Evolutionary conservation across 345 rosid species (phyloP), one percentile per base, ranked within the genome.

Genomic region (Eucalyptus cloeziana): DNA sequence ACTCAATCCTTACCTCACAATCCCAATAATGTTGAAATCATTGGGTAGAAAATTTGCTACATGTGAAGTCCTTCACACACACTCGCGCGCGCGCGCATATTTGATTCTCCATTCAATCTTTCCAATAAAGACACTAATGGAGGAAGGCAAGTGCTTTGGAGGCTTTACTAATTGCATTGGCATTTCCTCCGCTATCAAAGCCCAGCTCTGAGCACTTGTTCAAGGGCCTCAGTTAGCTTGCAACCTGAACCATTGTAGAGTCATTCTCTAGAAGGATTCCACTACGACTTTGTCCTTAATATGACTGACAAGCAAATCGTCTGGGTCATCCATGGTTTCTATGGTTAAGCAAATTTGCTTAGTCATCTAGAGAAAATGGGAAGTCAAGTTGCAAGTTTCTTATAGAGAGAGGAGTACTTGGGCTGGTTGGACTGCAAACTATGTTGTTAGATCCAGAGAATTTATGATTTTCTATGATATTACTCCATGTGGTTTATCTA

Each of bases 1-100:
- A 10, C 62, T 56, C 62, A 56, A 56, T 56, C 13, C 62, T 56
- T 0, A 5, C 27, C 13, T 22, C 13, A 56, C 1, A 6, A 0
- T 56, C 62, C 5, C 11, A 1, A 8, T 21, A 56, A 9, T 56
- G 62, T 56, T 19, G 58, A 21, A 54, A 54, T 19, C 5, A 56
- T 5, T 56, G 1, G 62, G 24, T 21, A 22, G 27, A 56, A 22
- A 56, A 56, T 22, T 22, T 56, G 27, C 10, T 56, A 56, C 12
- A 52, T 17, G 25, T 52, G 58, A 52, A 17, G 58, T 54, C 58
- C 58, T 52, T 52, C 56, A 52, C 22, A 52, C 22, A 0, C 16
- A 7, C 1, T n/a, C n/a, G n/a, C n/a, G n/a, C n/a, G n/a, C n/a
- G n/a, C n/a, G n/a, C n/a, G n/a, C n/a, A n/a, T n/a, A n/a, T n/a